Evolutionary conservation across 2,329 filamentous ascomycete genomes (phyloP).

Genomic region (Tympanopsis confertula): DNA sequence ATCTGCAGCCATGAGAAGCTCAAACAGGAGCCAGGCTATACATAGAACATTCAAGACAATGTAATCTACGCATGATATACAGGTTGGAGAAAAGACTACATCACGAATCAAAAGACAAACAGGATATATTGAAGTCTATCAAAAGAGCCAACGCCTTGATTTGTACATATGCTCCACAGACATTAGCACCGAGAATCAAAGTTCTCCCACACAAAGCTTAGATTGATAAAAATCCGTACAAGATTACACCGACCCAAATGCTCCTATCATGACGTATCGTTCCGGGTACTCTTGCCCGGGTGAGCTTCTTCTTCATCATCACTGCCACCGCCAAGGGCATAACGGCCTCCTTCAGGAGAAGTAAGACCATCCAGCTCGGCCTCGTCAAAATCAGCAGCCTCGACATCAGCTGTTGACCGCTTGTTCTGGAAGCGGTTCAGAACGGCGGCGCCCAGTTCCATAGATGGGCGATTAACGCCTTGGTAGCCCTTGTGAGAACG

Average conservation of each 20-base stretch:
- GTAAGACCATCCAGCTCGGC: background rate
- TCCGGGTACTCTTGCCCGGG: too few relatives aligned
- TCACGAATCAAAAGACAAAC: background rate
- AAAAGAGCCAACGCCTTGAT: background rate
- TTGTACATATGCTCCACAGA: background rate
- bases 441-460: background rate
- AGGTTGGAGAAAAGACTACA: too few relatives aligned
- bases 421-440: constrained; percentile 1
- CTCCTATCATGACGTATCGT: too few relatives aligned
- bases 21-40: background rate
- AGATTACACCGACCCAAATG: too few relatives aligned
- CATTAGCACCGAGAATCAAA: too few relatives aligned
- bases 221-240: too few relatives aligned
- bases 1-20: background rate
- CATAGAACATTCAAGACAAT: background rate
- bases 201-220: too few relatives aligned
- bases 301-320: background rate
- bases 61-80: background rate
- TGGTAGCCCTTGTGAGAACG: constrained; percentile 42
- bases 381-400: constrained; percentile 1
- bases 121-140: too few relatives aligned
- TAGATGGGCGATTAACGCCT: constrained; percentile 28
- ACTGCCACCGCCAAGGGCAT: background rate
- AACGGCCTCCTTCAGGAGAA: background rate
- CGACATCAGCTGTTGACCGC: background rate